phyloP scores from a whole-genome alignment of 2,329 filamentous ascomycete species.

The Sphaerulina vaccinii region DNA sequence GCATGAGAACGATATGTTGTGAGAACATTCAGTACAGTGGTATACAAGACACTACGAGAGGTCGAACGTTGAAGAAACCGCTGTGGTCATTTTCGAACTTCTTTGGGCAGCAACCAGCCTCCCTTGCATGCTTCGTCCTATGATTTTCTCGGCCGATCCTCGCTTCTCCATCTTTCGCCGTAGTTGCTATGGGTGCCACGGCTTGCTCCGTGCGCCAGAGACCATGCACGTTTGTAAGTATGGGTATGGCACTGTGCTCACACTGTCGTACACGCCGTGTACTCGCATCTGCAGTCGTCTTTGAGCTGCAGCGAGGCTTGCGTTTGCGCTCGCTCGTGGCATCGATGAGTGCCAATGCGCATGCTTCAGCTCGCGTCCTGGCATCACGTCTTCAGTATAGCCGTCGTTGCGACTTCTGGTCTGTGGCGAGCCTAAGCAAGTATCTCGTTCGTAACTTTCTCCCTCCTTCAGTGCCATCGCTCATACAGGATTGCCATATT shows the following conservation, averaged over 20 bases:
- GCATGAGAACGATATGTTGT: background rate
- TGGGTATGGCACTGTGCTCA: background rate
- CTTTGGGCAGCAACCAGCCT: conserved; percentile 6
- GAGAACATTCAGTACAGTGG: background rate
- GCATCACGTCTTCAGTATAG: too few species aligned
- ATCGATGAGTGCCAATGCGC: background rate
- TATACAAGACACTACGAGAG: background rate
- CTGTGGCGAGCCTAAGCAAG: too few species aligned
- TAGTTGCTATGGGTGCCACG: background rate
- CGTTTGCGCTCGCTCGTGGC: too few species aligned
- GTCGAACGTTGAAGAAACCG: background rate
- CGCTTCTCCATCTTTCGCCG: conserved; percentile 12
- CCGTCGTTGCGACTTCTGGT: too few species aligned
- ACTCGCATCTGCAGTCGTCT: too few species aligned
- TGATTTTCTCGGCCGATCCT: conserved; percentile 10
- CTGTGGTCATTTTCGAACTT: background rate
- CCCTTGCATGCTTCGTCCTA: background rate
- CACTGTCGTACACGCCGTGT: background rate
- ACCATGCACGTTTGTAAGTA: background rate
- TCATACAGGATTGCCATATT: conserved; percentile 43
- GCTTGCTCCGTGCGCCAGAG: background rate
- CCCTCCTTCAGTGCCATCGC: background rate
- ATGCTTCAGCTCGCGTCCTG: background rate
- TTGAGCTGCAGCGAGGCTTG: too few species aligned
- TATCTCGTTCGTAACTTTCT: too few species aligned